Evolutionary conservation across 1,284 basidiomycete species (phyloP).

Genomic region (Malassezia arunalokei): DNA sequence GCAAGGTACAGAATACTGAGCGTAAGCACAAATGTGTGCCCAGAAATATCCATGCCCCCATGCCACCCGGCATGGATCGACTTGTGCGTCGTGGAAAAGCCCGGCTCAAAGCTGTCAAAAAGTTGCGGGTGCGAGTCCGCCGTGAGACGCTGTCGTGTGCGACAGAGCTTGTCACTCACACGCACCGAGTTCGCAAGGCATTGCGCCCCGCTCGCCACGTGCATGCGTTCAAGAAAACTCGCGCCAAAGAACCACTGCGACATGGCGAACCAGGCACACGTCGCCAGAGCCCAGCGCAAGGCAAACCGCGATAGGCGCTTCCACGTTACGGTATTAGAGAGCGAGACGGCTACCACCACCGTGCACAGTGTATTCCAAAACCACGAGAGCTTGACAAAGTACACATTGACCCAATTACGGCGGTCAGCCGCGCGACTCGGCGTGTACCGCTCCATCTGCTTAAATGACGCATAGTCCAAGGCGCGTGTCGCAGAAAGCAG

Average conservation of each 20-base stretch:
- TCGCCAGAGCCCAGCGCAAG: conserved; percentile 16
- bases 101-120: conserved; percentile 7
- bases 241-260: conserved; percentile 88
- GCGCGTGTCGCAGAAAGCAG: background rate
- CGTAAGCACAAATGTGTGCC: conserved; percentile 82
- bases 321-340: background rate
- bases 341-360: conserved; percentile 15
- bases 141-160: conserved; percentile 18
- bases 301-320: background rate
- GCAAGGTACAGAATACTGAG: conserved; percentile 68
- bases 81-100: conserved; percentile 43
- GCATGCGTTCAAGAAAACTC: conserved; percentile 63
- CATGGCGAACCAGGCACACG: conserved; percentile 29
- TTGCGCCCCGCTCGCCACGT: conserved; percentile 64
- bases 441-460: background rate
- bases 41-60: conserved; percentile 82
- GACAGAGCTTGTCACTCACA: conserved; percentile 21
- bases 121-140: conserved; percentile 17
- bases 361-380: conserved; percentile 58
- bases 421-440: conserved; percentile 49
- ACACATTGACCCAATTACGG: conserved; percentile 65
- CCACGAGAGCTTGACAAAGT: conserved; percentile 85
- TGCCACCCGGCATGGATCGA: conserved; percentile 47
- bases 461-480: background rate
- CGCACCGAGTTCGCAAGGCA: conserved; percentile 52